Percentiles rank a stretch among this genome's conserved stretches.
These are phyloP conservation scores for Xylariomycetidae sp. DNA, from an alignment of 2,329 filamentous ascomycete genomes.

Conservation along the genomic window DNA sequence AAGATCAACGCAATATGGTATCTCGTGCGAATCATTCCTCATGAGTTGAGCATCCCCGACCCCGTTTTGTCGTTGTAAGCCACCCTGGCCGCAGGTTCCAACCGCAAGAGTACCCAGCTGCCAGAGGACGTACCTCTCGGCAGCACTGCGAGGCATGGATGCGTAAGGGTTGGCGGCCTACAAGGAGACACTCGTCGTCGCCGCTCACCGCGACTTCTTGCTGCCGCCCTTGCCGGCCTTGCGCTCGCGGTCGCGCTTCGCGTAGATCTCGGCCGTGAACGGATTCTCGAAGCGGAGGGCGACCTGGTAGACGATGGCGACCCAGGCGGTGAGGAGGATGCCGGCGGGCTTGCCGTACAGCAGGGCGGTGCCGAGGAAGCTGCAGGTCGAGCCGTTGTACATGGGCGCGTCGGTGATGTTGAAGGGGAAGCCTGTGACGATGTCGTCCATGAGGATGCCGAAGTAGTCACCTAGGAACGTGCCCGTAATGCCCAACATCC, in stretches of 20 bases:
- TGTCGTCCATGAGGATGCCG: slow-evolving; percentile 92
- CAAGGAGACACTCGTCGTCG: too few species aligned
- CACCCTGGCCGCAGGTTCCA: too few species aligned
- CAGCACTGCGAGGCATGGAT: too few species aligned
- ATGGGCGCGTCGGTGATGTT: slow-evolving; percentile 86
- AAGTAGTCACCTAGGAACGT: slow-evolving; percentile 99
- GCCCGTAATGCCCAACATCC: slow-evolving; percentile 85
- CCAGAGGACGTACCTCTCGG: too few species aligned
- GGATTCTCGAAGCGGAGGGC: slow-evolving; percentile 87
- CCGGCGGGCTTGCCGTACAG: slow-evolving; percentile 85
- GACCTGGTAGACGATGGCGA: slow-evolving; percentile 71
- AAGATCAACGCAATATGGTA: too few species aligned
- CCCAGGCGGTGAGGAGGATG: slow-evolving; percentile 66
- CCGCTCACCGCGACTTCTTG: slow-evolving; percentile 50
- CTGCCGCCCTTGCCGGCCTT: slow-evolving; percentile 33
- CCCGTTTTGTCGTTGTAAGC: too few species aligned
- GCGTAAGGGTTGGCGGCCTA: too few species aligned
- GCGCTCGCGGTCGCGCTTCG: slow-evolving; percentile 65
- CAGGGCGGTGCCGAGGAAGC: slow-evolving; percentile 82
- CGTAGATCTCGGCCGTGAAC: slow-evolving; percentile 90
- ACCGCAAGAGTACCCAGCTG: too few species aligned
- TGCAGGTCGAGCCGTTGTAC: slow-evolving; percentile 92
- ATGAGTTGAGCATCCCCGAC: too few species aligned
- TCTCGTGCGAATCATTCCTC: too few species aligned
- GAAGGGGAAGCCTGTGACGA: slow-evolving; percentile 94